Conservation (phyloP, 2,329 filamentous ascomycete genomes). For the Blastomyces emzantsi region DNA sequence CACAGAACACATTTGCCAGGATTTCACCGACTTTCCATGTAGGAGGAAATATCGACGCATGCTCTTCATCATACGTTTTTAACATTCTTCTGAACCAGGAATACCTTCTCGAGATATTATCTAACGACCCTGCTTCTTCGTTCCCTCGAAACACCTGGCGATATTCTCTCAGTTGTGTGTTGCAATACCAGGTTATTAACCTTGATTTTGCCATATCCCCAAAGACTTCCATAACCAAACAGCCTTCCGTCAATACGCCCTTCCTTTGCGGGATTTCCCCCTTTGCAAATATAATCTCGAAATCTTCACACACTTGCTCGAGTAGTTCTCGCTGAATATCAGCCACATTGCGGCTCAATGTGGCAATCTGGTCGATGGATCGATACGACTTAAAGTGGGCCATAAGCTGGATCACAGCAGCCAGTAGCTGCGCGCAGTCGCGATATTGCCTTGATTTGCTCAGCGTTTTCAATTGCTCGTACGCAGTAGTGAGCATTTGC, state of each 20-base stretch:
- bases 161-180: constrained; percentile 92
- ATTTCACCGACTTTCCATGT: constrained; percentile 87
- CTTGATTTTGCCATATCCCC: constrained; percentile 76
- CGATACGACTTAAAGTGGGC: constrained; percentile 97
- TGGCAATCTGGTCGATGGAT: constrained; percentile 96
- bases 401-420: constrained; percentile 96
- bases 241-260: constrained; percentile 71
- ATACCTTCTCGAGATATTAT: constrained; percentile 92
- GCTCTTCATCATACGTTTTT: constrained; percentile 91
- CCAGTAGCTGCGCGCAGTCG: constrained; percentile 86
- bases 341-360: constrained; percentile 81
- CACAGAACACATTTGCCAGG: constrained; percentile 85
- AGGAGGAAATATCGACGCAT: constrained; percentile 74
- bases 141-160: constrained; percentile 91
- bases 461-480: constrained; percentile 81
- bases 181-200: constrained; percentile 93
- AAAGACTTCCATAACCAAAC: constrained; percentile 86
- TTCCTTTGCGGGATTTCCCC: constrained; percentile 65
- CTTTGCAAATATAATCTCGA: constrained; percentile 89
- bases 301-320: constrained; percentile 98
- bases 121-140: constrained; percentile 89
- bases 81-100: constrained; percentile 95
- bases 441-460: constrained; percentile 83
- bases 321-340: constrained; percentile 86
- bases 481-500: constrained; percentile 99